Evolutionary conservation across 148 eudicot genomes (phyloP).

Genomic region (Euryodendron excelsum): DNA sequence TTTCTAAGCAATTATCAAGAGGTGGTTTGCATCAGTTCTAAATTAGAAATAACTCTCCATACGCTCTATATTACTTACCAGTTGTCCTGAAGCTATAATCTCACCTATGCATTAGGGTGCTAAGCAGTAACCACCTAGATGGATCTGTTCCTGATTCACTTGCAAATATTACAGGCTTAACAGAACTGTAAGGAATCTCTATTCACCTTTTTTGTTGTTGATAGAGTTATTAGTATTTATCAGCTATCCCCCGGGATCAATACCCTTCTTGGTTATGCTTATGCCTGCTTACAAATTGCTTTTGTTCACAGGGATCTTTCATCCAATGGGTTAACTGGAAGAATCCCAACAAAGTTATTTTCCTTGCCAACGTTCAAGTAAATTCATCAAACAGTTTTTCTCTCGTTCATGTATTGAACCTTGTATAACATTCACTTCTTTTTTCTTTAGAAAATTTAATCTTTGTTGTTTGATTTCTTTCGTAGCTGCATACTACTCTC

Average conservation of each 20-base stretch:
- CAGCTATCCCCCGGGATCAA: neutral
- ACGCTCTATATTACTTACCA: neutral
- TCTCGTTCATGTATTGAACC: neutral
- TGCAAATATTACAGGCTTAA: conserved; percentile 32
- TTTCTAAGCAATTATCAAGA: too few relatives aligned
- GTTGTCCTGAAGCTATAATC: conserved; percentile 3
- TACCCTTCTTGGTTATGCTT: neutral
- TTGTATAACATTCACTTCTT: neutral
- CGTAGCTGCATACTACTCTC: neutral
- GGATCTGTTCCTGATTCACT: conserved; percentile 39
- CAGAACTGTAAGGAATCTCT: conserved; percentile 32
- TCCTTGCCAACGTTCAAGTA: conserved; percentile 74
- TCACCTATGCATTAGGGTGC: conserved; percentile 26
- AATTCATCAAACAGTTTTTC: conserved; percentile 14
- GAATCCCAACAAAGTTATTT: conserved; percentile 53
- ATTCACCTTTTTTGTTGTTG: neutral
- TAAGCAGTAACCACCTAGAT: conserved; percentile 35
- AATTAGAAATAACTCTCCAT: conserved; percentile 1
- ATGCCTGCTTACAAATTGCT: conserved; percentile 10
- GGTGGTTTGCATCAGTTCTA: too few relatives aligned
- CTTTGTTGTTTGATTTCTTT: neutral
- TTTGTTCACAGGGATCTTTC: conserved; percentile 72
- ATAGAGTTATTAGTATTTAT: neutral
- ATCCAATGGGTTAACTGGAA: conserved; percentile 64
- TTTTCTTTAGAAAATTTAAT: neutral